Conservation (phyloP, 805 yeast genomes). For the Zygosaccharomyces bisporus region DNA sequence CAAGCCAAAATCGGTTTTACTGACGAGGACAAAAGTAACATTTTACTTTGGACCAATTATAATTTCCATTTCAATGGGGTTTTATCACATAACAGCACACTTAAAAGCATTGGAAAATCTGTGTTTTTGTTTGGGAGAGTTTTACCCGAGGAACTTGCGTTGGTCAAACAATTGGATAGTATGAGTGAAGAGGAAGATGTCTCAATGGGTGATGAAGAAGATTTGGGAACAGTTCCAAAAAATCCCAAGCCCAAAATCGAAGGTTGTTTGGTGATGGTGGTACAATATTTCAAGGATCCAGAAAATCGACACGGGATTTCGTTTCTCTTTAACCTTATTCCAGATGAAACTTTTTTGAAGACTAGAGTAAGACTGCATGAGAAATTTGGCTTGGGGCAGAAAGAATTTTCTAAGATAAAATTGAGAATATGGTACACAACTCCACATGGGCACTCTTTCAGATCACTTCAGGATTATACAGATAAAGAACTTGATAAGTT, state of each 20-base stretch:
- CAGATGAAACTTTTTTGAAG: slow-evolving; percentile 59
- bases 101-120: slow-evolving; percentile 40
- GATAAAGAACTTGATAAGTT: slow-evolving; percentile 44
- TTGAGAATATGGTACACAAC: slow-evolving; percentile 40
- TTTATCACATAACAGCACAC: slow-evolving; percentile 36
- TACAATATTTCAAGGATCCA: slow-evolving; percentile 72
- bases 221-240: slow-evolving; percentile 10
- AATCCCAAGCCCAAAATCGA: slow-evolving; percentile 15
- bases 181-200: slow-evolving; percentile 21
- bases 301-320: slow-evolving; percentile 76
- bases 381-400: slow-evolving; percentile 70
- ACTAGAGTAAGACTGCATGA: slow-evolving; percentile 66
- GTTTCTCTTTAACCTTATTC: slow-evolving; percentile 66
- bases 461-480: slow-evolving; percentile 43
- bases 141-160: slow-evolving; percentile 40
- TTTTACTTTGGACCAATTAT: slow-evolving; percentile 55
- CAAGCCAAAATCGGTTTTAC: slow-evolving; percentile 52
- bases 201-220: slow-evolving; percentile 20
- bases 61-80: slow-evolving; percentile 38
- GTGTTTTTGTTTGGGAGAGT: slow-evolving; percentile 45
- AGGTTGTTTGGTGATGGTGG: slow-evolving; percentile 55
- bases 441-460: slow-evolving; percentile 35
- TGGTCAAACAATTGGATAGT: slow-evolving; percentile 24
- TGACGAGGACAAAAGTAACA: slow-evolving; percentile 43
- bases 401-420: slow-evolving; percentile 72